A percentile compares a stretch with the other conserved stretches of the same genome.
Evolutionary conservation across 768 basidiomycete species (phyloP).

Genomic region (Termitomyces eurrhizus): DNA sequence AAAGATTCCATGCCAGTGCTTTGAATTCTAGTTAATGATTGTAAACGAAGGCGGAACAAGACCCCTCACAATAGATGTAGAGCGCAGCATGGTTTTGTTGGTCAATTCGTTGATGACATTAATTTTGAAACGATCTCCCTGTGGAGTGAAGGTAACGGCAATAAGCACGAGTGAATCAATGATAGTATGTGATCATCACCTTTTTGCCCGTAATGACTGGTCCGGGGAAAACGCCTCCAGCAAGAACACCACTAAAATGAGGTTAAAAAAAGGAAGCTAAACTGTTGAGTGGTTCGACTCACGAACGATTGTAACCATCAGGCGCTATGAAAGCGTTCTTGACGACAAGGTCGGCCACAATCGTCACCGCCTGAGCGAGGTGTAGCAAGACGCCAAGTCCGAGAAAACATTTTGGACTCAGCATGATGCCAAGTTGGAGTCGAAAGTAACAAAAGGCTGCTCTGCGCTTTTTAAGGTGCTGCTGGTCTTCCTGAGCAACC

Average conservation of each 20-base stretch:
- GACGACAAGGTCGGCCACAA: slow-evolving; percentile 6
- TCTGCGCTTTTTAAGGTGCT: neutral
- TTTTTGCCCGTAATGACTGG: slow-evolving; percentile 5
- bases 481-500: neutral
- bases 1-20: slow-evolving; percentile 8
- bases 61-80: slow-evolving; percentile 1
- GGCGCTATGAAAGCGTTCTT: slow-evolving; percentile 4
- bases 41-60: neutral
- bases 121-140: slow-evolving; percentile 8
- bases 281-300: neutral
- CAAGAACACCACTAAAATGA: neutral
- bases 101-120: slow-evolving; percentile 5
- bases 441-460: neutral
- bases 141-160: neutral
- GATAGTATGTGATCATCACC: neutral
- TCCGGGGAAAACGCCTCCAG: slow-evolving; percentile 1
- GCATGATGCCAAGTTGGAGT: neutral
- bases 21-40: neutral
- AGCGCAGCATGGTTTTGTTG: slow-evolving; percentile 2
- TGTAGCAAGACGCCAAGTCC: neutral
- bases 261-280: neutral
- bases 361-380: neutral
- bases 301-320: slow-evolving; percentile 5
- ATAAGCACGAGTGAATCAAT: neutral
- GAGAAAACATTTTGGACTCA: neutral